These are phyloP conservation scores for Xerocomus nothofagi DNA, from an alignment of 1,284 basidiomycete species.

Conservation along the genomic window DNA sequence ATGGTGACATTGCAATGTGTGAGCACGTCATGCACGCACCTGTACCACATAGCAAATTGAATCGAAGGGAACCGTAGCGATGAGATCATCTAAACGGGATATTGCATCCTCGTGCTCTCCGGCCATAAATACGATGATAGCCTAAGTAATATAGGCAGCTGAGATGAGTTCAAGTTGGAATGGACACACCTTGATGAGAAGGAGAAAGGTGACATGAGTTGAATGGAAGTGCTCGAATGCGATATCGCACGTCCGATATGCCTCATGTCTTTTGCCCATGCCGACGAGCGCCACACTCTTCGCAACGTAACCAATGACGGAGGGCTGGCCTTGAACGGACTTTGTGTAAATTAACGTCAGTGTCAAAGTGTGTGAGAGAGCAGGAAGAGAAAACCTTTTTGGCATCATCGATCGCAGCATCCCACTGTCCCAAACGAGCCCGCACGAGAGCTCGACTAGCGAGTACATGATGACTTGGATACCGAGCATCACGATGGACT, in stretches of 20 bases:
- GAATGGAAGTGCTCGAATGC: neutral
- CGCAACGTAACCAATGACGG: neutral
- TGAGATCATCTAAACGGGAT: neutral
- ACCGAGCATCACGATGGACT: too few relatives aligned
- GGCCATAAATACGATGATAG: neutral
- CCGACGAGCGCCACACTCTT: neutral
- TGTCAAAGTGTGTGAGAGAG: neutral
- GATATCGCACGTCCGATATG: neutral
- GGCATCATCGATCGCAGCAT: too few relatives aligned
- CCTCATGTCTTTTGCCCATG: neutral
- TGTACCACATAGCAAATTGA: neutral
- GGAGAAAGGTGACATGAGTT: neutral
- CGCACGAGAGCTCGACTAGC: too few relatives aligned
- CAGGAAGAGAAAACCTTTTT: neutral
- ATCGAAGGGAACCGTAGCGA: neutral
- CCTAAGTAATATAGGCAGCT: neutral
- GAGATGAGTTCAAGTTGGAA: accelerated
- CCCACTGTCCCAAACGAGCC: too few relatives aligned
- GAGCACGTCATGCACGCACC: neutral
- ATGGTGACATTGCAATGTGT: accelerated
- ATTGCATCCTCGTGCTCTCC: neutral
- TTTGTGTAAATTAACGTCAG: neutral
- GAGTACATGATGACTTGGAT: too few relatives aligned
- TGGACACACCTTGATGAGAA: neutral
- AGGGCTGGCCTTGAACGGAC: neutral